Evolutionary conservation across 1,284 basidiomycete species (phyloP).

Genomic region (Ganoderma sp.): DNA sequence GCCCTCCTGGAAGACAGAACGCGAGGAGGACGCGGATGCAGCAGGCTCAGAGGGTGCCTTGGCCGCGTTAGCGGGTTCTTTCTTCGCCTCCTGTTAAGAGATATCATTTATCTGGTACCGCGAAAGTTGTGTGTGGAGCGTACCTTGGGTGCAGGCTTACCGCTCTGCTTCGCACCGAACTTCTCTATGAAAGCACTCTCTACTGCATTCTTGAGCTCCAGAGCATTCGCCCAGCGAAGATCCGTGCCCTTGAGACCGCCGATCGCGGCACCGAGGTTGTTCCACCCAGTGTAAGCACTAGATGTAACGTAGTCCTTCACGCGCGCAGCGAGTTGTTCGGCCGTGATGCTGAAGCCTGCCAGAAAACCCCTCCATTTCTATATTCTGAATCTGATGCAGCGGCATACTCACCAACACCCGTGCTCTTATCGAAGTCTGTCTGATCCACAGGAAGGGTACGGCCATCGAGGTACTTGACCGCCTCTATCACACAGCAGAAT

Average conservation of each 20-base stretch:
- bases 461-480: constrained; percentile 77
- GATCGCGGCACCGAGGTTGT: constrained; percentile 72
- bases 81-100: constrained; percentile 59
- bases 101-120: not conserved
- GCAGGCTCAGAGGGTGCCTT: constrained; percentile 45
- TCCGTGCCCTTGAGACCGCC: constrained; percentile 73
- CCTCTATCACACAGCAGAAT: constrained; percentile 54
- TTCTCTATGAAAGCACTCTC: constrained; percentile 77
- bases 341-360: constrained; percentile 81
- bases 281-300: constrained; percentile 72
- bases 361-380: not conserved
- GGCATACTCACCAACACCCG: constrained; percentile 82
- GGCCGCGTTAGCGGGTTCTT: constrained; percentile 43
- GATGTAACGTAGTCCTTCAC: constrained; percentile 69
- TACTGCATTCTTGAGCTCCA: constrained; percentile 89
- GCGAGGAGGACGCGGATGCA: constrained; percentile 50
- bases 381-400: not conserved
- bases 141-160: constrained; percentile 78
- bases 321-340: constrained; percentile 68
- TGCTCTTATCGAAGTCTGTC: constrained; percentile 78
- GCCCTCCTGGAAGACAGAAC: constrained; percentile 91
- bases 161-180: constrained; percentile 81
- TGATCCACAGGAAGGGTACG: constrained; percentile 69
- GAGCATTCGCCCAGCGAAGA: constrained; percentile 88
- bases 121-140: not conserved